These are phyloP conservation scores for Tetraselmis chui DNA, from an alignment of 139 green algal species.

Conservation along the genomic window DNA sequence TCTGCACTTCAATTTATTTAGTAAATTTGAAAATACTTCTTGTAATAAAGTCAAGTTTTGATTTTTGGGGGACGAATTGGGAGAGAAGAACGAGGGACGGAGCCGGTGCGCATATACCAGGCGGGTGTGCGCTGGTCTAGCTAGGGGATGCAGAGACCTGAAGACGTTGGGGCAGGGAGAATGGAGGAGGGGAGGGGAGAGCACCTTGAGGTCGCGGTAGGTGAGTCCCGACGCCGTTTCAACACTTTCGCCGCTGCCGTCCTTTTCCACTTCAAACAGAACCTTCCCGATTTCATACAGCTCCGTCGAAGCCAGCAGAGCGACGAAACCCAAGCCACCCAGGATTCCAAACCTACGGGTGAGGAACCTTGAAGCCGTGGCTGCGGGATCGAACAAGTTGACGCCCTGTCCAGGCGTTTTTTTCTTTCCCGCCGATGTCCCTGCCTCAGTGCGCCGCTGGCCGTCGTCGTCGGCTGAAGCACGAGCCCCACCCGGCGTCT, in stretches of 20 bases:
- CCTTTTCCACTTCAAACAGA: constrained; percentile 17
- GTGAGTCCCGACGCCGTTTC: background rate
- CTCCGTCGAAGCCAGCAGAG: constrained; percentile 19
- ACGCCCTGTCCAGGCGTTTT: background rate
- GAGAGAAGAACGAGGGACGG: too few species aligned
- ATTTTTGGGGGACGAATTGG: too few species aligned
- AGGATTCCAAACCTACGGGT: constrained; percentile 11
- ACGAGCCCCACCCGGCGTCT: too few species aligned
- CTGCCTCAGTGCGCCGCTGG: too few species aligned
- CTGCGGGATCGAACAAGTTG: background rate
- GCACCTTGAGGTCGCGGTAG: constrained; percentile 11
- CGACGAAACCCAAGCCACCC: constrained; percentile 21
- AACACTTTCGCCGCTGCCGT: constrained; percentile 11
- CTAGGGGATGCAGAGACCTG: too few species aligned
- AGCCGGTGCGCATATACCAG: too few species aligned
- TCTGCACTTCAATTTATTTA: too few species aligned
- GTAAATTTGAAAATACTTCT: too few species aligned
- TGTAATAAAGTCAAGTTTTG: too few species aligned
- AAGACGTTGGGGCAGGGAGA: too few species aligned
- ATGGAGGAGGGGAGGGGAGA: background rate
- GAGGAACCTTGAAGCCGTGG: constrained; percentile 6
- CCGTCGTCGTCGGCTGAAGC: too few species aligned
- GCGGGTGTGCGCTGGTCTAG: too few species aligned
- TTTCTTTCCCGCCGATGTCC: background rate
- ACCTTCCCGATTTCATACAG: constrained; percentile 24